These are phyloP conservation scores for Oryza brachyantha DNA, from an alignment of 176 grass and related monocot genomes.

Conservation along the genomic window DNA sequence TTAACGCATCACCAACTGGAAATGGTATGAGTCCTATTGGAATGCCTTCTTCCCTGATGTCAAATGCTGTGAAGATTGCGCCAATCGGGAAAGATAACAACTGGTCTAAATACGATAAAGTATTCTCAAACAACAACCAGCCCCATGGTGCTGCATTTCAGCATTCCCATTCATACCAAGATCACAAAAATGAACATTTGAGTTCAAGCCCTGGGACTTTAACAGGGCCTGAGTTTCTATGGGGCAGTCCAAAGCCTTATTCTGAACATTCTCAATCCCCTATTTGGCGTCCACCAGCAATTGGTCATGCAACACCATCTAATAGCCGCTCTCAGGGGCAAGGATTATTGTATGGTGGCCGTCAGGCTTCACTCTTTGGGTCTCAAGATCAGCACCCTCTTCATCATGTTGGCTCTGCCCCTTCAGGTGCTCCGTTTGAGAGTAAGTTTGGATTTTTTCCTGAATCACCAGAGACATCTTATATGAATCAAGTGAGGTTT, in stretches of 20 bases:
- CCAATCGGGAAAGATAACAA: constrained; percentile 86
- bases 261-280: constrained; percentile 69
- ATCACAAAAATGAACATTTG: constrained; percentile 54
- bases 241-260: constrained; percentile 89
- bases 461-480: constrained; percentile 64
- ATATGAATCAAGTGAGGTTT: constrained; percentile 57
- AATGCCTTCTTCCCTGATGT: constrained; percentile 51
- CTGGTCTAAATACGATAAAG: constrained; percentile 52
- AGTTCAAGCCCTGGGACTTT: constrained; percentile 69
- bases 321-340: constrained; percentile 48
- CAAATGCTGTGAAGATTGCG: constrained; percentile 71
- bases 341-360: constrained; percentile 58
- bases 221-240: constrained; percentile 88
- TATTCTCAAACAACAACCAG: constrained; percentile 49
- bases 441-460: constrained; percentile 80
- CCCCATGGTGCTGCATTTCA: constrained; percentile 47
- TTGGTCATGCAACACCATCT: constrained; percentile 42
- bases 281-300: constrained; percentile 57
- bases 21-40: constrained; percentile 56
- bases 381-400: constrained; percentile 54
- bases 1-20: constrained; percentile 78
- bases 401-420: constrained; percentile 81
- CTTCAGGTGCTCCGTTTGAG: constrained; percentile 75
- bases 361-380: constrained; percentile 52
- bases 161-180: constrained; percentile 77